Base-by-base conservation (phyloP, 1,284 basidiomycete species). In the Boletus semigastroideus region DNA sequence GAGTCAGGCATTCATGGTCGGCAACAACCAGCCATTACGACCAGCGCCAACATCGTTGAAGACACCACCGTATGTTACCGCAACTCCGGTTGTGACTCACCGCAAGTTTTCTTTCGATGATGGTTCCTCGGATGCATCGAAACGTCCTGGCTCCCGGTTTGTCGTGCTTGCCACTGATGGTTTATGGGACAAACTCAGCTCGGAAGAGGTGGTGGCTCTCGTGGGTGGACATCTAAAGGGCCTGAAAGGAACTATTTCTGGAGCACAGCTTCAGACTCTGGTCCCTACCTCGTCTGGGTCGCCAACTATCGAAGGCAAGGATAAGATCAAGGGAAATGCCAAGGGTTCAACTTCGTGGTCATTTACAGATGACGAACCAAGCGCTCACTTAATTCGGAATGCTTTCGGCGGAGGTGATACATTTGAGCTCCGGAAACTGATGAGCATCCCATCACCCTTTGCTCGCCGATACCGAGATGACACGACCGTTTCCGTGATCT, bases 11-110 rank as follows among this genome's bases (percentile, higher is more conserved):
- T 86, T 88, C 71, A 73, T 87, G 63, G 75, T 78, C 42, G 86
- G 84, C 48, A 86, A 80, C 56, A 76, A 78, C 45, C 75, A 75
- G 52, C 75, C 80, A 10, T 74, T 87, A 61, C 84, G 91, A 42
- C 68, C 77, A 11, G 73, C 84, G 2, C 83, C 86, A 9, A 60
- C 78, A 42, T 72, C 74, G 42, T 78, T 87, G 66, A 89, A 87
- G 70, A 94, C 94, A 0, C 96, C 97, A 2, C 97, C 97, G 10
- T 99, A 99, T 70, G 96, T 99, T 38, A 94, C 83, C 25, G 89
- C 96, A 4, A 79, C 80, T 19, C 97, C 97, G 0, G 94, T 92
- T 50, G 85, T 98, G n/a, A 90, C 89, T 1, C 87, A 93, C 65
- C 82, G 84, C 56, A 86, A 80, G 66, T 79, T 86, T 59, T 71